Conservation (phyloP, 768 basidiomycete genomes). For the Mycena galopus region DNA sequence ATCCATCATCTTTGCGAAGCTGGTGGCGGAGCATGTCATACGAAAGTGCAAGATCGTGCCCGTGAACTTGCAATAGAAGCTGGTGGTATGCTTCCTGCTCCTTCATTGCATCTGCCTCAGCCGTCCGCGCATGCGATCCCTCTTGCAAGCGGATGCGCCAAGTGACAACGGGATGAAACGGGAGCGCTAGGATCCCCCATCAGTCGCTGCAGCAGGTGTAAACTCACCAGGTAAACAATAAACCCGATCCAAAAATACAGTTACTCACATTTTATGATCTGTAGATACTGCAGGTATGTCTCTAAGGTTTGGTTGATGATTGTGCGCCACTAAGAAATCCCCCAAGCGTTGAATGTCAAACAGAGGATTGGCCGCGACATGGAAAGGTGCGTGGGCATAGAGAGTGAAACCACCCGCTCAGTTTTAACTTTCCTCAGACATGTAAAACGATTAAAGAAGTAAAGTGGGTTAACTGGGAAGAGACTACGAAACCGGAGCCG, state of each 20-base stretch:
- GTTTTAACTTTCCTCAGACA: conserved; percentile 1
- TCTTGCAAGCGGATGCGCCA: conserved; percentile 24
- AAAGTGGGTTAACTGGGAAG: conserved; percentile 15
- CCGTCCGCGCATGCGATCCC: conserved; percentile 9
- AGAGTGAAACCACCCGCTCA: background rate
- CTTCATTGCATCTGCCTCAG: conserved; percentile 2
- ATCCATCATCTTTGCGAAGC: conserved; percentile 34
- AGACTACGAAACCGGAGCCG: background rate
- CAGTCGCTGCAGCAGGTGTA: conserved; percentile 28
- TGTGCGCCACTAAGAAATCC: background rate
- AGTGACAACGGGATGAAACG: conserved; percentile 31
- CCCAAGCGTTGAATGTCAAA: conserved; percentile 29
- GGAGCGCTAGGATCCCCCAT: conserved; percentile 10
- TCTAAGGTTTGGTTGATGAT: too few species aligned
- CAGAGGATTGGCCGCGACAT: conserved; percentile 32
- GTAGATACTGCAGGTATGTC: conserved; percentile 32
- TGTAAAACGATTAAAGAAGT: conserved; percentile 30
- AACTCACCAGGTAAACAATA: conserved; percentile 15
- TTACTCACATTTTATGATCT: background rate
- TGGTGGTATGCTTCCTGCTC: conserved; percentile 14
- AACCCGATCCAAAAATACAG: too few species aligned
- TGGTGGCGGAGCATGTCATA: conserved; percentile 30
- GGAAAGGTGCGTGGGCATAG: conserved; percentile 21
- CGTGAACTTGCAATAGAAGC: conserved; percentile 21
- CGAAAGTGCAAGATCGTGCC: conserved; percentile 10